phyloP scores from a whole-genome alignment of 441 rosid genomes.

The Macaranga tanarius region DNA sequence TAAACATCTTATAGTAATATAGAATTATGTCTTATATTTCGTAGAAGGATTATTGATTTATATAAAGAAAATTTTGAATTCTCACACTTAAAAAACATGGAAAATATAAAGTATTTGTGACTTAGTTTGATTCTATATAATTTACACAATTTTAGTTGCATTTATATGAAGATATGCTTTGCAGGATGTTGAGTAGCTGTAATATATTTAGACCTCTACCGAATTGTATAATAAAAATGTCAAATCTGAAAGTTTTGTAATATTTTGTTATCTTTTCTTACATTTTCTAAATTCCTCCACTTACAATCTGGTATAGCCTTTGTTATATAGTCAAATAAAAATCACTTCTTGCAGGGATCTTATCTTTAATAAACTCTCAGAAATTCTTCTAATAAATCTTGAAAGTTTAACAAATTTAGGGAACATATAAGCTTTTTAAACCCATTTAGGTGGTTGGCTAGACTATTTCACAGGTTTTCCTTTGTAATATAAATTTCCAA shows the following conservation, averaged over 20 bases:
- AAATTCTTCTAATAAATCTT: constrained; percentile 22
- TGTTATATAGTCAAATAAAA: too few species aligned
- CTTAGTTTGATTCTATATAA: background rate
- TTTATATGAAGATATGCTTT: background rate
- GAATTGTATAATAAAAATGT: too few species aligned
- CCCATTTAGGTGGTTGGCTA: background rate
- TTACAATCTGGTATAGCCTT: too few species aligned
- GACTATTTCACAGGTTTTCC: too few species aligned
- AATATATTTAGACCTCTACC: too few species aligned
- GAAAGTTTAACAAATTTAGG: background rate
- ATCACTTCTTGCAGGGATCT: too few species aligned
- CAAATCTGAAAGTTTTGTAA: too few species aligned
- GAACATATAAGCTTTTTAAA: constrained; percentile 7
- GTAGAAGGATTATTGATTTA: constrained; percentile 44
- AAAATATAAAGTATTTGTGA: constrained; percentile 25
- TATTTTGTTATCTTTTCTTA: background rate
- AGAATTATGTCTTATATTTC: too few species aligned
- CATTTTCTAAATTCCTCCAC: background rate
- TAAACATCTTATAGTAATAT: too few species aligned
- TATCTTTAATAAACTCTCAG: constrained; percentile 36
- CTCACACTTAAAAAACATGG: constrained; percentile 29
- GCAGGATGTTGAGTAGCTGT: too few species aligned
- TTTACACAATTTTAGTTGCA: background rate
- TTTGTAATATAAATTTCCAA: too few species aligned
- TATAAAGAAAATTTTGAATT: constrained; percentile 28